Conservation (phyloP, 1,284 basidiomycete species). For the Volvariella volvacea region DNA sequence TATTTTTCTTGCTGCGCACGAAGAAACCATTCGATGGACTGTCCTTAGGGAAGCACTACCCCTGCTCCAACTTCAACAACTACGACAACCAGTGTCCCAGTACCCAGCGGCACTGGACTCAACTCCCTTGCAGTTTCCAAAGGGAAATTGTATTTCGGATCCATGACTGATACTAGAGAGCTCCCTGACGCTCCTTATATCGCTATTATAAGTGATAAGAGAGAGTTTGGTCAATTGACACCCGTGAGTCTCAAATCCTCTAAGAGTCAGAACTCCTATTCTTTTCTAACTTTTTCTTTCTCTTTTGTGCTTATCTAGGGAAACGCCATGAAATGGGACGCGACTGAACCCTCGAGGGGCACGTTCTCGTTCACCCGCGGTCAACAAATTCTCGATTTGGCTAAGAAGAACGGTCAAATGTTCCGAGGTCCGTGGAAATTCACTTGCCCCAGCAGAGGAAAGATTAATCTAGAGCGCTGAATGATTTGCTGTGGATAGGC, state of each 20-base stretch:
- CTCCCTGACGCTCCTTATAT: slow-evolving; percentile 30
- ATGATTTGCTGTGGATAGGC: too few relatives aligned
- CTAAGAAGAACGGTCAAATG: slow-evolving; percentile 29
- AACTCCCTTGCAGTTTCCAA: slow-evolving; percentile 27
- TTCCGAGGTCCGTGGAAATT: too few relatives aligned
- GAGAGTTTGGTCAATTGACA: slow-evolving; percentile 33
- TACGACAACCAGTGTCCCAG: background rate
- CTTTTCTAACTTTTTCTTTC: background rate
- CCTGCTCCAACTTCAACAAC: too few relatives aligned
- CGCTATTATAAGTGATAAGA: slow-evolving; percentile 20
- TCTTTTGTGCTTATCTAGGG: background rate
- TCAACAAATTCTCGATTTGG: slow-evolving; percentile 22
- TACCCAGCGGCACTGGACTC: slow-evolving; percentile 14
- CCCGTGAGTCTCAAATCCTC: slow-evolving; percentile 31
- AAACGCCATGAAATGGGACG: slow-evolving; percentile 8
- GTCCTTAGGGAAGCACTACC: too few relatives aligned
- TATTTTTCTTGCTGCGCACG: too few relatives aligned
- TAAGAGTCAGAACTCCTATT: too few relatives aligned
- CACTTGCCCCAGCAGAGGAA: too few relatives aligned
- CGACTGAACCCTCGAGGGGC: slow-evolving; percentile 14
- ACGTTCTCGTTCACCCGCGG: slow-evolving; percentile 20
- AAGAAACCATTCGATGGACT: too few relatives aligned
- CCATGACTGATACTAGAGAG: slow-evolving; percentile 41
- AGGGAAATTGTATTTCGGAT: slow-evolving; percentile 41
- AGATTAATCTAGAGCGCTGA: background rate